Base-by-base conservation (phyloP, 768 basidiomycete genomes). In the Lanmaoa rubissima region DNA sequence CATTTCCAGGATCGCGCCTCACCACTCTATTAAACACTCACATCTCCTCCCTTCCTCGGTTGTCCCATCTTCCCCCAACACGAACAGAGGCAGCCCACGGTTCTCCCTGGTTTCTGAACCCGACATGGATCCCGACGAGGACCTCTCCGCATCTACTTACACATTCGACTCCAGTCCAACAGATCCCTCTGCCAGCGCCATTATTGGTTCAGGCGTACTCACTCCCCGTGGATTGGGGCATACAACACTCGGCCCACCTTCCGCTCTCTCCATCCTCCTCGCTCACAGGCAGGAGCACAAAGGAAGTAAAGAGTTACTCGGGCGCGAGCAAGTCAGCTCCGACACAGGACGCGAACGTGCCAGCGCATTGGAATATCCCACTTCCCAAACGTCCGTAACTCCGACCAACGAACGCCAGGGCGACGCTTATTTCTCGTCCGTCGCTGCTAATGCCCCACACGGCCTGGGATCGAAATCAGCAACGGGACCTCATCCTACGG, bases 201-300 rank as follows among this genome's bases (percentile, higher is more conserved):
- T 48, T 34, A 46, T 41, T 2, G 60, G 48, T 3, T 60, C 67
- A 8, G 57, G 55, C 19, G 32, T 8, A 36, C 65, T 63, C 46
- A 66, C 67, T n/a, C 59, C 68, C 26, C 73, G 69, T 19, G 49
- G 55, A 36, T 10, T 54, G n/a, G 59, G 58, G 24, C 41, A 69
- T 66, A 45, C 64, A 57, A 41, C 60, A 36, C 48, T 61, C 19
- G 65, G 50, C 1, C 59, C 58, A 16, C 72, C 73, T 36, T 77
- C 76, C 4, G 70, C 65, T 12, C 65, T 75, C 36, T 75, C 76
- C n/a, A 47, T 75, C 36, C 69, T 77, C 44, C 66, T 75, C 56
- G 63, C 74, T 5, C 69, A 53, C 3, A 65, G 60, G 35, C 51
- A 57, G 21, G 59, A 56, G 2, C 46, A 14, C 17, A 61, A 56